Base-by-base conservation (phyloP, 2,329 filamentous ascomycete genomes). In the Aciculosporium take region DNA sequence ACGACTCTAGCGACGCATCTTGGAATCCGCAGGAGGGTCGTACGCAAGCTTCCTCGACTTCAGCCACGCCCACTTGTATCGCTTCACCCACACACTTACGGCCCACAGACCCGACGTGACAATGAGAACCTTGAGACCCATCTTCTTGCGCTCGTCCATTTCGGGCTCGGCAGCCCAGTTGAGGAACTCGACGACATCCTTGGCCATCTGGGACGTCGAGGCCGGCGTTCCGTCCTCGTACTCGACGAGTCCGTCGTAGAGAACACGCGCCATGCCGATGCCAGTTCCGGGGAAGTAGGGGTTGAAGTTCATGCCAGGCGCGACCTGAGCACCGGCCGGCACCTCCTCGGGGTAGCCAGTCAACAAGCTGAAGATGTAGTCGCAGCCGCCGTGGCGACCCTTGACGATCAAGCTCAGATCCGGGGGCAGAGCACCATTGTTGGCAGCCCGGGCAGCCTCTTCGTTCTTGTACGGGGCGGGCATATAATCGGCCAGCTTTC, bases 151-250 rank as follows among this genome's bases (percentile, higher is more conserved):
- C 62, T 95, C 81, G 60, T 98, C 91, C 87, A 95, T 94, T 74
- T 98, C 91, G 37, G 91, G 91, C 72, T 98, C 91, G 44, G 91
- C 88, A 41, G 91, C 76, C 91, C 91, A 98, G 81, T 98, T 96
- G 61, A 98, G 76, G 73, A 98, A 98, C 69, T 98, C 91, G 46
- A 84, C 80, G 46, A 98, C 91, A 56, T 98, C 91, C 81, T 98
- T 98, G 65, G 91, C 91, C 91, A 98, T 98, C 71, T 98, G 91
- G 49, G 89, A 95, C 51, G 87, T 87, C 47, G 89, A 85, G 38
- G 91, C 91, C 40, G 87, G 84, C 32, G 91, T 98, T 49, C 76
- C 87, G 53, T 98, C 91, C 64, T 98, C 91, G 69, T 96, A 98
- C 65, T 98, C 91, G 49, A 98, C 91, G 44, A 98, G 71, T 49